These are phyloP conservation scores for Lentinula sp. DNA, from an alignment of 768 basidiomycete genomes.

Conservation along the genomic window DNA sequence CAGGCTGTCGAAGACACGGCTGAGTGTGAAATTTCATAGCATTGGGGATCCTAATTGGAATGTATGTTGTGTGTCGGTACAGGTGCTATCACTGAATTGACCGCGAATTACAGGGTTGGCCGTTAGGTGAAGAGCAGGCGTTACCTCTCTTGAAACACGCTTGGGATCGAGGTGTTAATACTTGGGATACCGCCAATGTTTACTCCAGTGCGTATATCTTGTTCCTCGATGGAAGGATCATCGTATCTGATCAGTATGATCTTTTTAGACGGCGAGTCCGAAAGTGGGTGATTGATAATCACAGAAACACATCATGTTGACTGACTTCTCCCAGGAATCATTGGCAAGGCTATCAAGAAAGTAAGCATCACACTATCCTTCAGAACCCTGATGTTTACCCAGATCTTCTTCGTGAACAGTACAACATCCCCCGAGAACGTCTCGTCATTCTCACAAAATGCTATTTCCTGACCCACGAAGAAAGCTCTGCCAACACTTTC, in stretches of 20 bases:
- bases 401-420: constrained; percentile 21
- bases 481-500: neutral
- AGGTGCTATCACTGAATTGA: too few species aligned
- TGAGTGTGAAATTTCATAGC: constrained; percentile 15
- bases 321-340: neutral
- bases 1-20: neutral
- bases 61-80: constrained; percentile 1
- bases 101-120: constrained; percentile 32
- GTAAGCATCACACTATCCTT: neutral
- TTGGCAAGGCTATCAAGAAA: neutral
- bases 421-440: constrained; percentile 17
- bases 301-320: neutral
- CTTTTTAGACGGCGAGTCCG: constrained; percentile 26
- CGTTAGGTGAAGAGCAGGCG: constrained; percentile 39
- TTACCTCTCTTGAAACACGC: constrained; percentile 42
- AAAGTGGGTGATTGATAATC: constrained; percentile 12
- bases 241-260: neutral
- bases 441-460: constrained; percentile 15
- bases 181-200: constrained; percentile 30
- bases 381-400: neutral
- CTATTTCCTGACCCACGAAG: neutral
- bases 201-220: constrained; percentile 19
- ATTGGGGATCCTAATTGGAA: constrained; percentile 14
- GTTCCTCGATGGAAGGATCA: neutral
- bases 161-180: constrained; percentile 28